These are phyloP conservation scores for Rostrohypoxylon terebratum DNA, from an alignment of 495 filamentous ascomycete genomes.

Conservation along the genomic window DNA sequence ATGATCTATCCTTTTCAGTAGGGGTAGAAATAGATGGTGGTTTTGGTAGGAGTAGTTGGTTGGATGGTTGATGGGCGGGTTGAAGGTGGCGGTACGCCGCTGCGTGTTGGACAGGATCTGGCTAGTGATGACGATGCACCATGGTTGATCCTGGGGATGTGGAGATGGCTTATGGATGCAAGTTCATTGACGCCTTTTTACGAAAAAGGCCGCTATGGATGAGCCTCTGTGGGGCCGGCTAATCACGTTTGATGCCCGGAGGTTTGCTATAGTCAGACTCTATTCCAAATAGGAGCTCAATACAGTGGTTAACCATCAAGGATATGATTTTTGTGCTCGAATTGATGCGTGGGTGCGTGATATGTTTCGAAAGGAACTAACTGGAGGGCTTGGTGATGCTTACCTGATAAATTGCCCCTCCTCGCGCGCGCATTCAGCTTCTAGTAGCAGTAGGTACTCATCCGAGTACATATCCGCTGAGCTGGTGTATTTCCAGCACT, in stretches of 20 bases:
- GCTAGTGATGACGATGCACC: conserved; percentile 20
- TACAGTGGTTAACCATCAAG: conserved; percentile 32
- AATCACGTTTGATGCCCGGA: conserved; percentile 17
- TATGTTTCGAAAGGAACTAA: background rate
- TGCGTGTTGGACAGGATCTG: conserved; percentile 37
- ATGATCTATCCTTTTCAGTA: conserved; percentile 1
- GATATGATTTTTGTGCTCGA: background rate
- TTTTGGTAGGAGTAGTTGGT: background rate
- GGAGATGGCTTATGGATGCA: conserved; percentile 2
- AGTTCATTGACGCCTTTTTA: conserved; percentile 31
- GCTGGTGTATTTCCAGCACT: too few species aligned
- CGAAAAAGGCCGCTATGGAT: conserved; percentile 32
- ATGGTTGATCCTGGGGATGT: conserved; percentile 32
- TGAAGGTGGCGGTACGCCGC: background rate
- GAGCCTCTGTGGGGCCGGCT: conserved; percentile 21
- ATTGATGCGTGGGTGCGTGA: background rate
- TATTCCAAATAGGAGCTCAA: conserved; percentile 21
- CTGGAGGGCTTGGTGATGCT: too few species aligned
- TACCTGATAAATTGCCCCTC: too few species aligned
- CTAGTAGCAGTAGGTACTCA: too few species aligned
- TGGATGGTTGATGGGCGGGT: background rate
- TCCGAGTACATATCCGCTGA: too few species aligned
- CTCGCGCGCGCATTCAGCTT: too few species aligned
- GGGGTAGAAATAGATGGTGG: conserved; percentile 16
- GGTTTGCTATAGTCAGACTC: conserved; percentile 24